Evolutionary conservation across 345 rosid species (phyloP), one percentile per base, ranked within the genome.

Genomic region (Populus alba): DNA sequence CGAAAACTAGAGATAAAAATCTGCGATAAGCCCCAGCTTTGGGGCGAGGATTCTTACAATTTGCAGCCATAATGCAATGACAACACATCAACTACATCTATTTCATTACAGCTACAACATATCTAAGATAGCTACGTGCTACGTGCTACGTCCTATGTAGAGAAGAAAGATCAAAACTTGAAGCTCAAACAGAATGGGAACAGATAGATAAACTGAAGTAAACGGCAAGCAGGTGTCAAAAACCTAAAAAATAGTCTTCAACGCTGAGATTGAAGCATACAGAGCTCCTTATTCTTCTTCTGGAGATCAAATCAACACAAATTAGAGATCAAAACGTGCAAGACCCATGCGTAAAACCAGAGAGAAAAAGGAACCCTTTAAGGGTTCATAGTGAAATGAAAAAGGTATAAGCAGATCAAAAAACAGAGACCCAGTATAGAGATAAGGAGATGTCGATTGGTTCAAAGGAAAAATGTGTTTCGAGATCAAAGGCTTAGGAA

Each of bases 31-130:
- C 89, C 38, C 85, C 85, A 43, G 81, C 88, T 82, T 81, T 90
- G 74, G 88, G 49, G 70, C 85, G 90, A 63, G 78, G 81, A 85
- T 90, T 96, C 97, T 86, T 94, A 83, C 81, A 77, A 80, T 78
- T 73, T 66, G 73, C 45, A 70, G 87, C 93, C 99, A 96, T 96
- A n/a, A 51, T 7, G 68, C 75, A 66, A 67, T 17, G 53, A 74
- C 68, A 73, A 49, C 43, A 78, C 29, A 70, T 74, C 77, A 78
- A 72, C 31, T 49, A 74, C 3, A 33, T 66, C 49, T 69, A 55
- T 13, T 33, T 31, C 25, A 37, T 63, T 13, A 70, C 37, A 25
- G 22, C n/a, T 20, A 55, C 10, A 68, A 20, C 23, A 49, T 29
- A 15, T 38, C 9, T 16, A 67, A 3, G 37, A 70, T 37, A 62